Percentiles rank a stretch among this genome's conserved stretches.
These are phyloP conservation scores for Fusarium drepaniforme DNA, from an alignment of 2,329 filamentous ascomycete species.

Conservation along the genomic window DNA sequence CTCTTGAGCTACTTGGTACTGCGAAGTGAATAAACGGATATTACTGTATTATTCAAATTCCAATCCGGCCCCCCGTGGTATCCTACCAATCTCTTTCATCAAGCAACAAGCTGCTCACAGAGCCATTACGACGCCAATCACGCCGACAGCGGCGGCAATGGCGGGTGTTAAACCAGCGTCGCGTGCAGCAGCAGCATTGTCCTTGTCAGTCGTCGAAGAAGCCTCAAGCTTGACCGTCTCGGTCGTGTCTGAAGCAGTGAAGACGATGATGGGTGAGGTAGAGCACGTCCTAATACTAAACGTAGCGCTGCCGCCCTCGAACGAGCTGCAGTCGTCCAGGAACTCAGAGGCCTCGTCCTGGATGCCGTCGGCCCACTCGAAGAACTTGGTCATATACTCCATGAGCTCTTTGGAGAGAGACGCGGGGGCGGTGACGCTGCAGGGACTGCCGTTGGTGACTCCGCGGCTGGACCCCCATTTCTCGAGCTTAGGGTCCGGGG, in stretches of 20 bases:
- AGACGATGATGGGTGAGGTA: background rate
- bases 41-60: background rate
- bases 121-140: background rate
- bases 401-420: conserved; percentile 6
- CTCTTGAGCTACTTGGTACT: background rate
- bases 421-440: background rate
- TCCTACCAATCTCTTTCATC: background rate
- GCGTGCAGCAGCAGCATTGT: background rate
- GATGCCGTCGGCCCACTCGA: background rate
- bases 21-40: background rate
- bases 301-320: background rate
- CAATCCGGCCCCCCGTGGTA: background rate
- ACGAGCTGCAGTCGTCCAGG: background rate
- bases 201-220: background rate
- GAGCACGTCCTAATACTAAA: background rate
- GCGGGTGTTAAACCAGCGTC: background rate
- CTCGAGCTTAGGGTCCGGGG: background rate
- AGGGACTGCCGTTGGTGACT: background rate
- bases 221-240: background rate
- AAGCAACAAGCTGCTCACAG: background rate
- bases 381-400: background rate
- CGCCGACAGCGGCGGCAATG: background rate
- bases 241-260: background rate
- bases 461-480: background rate
- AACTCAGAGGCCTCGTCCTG: background rate